Percentiles rank a stretch among this genome's conserved stretches.
Conservation (phyloP, 495 filamentous ascomycete genomes). For the Lasiosphaeria miniovina region DNA sequence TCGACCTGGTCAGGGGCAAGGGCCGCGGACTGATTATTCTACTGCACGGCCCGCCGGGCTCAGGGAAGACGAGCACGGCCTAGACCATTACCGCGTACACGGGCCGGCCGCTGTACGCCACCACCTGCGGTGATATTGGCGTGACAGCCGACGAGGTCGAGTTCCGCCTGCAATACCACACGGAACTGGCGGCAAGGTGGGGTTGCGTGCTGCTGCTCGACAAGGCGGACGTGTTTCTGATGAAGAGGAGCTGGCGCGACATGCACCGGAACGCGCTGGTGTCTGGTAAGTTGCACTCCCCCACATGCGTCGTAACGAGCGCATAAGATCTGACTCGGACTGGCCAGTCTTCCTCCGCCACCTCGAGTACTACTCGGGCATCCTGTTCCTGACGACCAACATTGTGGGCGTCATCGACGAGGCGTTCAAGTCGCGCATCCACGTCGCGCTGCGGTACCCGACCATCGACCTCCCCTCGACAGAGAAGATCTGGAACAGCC, state of each 20-base stretch:
- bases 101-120: slow-evolving; percentile 47
- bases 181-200: slow-evolving; percentile 52
- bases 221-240: slow-evolving; percentile 51
- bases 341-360: slow-evolving; percentile 48
- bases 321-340: neutral
- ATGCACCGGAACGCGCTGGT: slow-evolving; percentile 52
- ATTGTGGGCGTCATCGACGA: slow-evolving; percentile 51
- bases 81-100: slow-evolving; percentile 48
- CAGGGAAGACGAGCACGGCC: slow-evolving; percentile 59
- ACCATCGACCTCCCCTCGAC: slow-evolving; percentile 22
- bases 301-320: neutral
- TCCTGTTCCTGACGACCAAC: slow-evolving; percentile 58
- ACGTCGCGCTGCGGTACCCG: slow-evolving; percentile 46
- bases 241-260: slow-evolving; percentile 41
- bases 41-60: slow-evolving; percentile 54
- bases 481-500: slow-evolving; percentile 12
- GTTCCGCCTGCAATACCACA: slow-evolving; percentile 41
- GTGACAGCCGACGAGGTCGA: slow-evolving; percentile 37
- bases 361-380: slow-evolving; percentile 57
- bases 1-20: slow-evolving; percentile 50
- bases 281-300: slow-evolving; percentile 15
- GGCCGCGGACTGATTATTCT: slow-evolving; percentile 50
- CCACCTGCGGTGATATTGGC: slow-evolving; percentile 55
- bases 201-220: slow-evolving; percentile 53
- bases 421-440: slow-evolving; percentile 53